phyloP scores from a whole-genome alignment of 768 basidiomycete genomes.

The Trametes cinnabarina region DNA sequence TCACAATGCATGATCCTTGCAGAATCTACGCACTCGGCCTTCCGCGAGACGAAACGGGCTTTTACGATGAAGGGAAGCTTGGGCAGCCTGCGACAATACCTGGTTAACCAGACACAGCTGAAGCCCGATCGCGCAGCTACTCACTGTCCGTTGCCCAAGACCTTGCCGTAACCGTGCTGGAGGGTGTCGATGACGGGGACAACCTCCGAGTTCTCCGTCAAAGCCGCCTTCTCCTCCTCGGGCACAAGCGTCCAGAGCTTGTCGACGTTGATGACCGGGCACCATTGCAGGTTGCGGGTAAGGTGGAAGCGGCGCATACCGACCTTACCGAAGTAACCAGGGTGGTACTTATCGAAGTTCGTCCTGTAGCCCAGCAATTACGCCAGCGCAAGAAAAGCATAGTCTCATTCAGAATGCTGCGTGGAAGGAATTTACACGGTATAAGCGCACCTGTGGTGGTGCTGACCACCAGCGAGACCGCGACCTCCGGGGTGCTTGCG shows the following conservation, averaged over 20 bases:
- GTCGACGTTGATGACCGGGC: slow-evolving; percentile 98
- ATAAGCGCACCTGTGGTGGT: slow-evolving; percentile 91
- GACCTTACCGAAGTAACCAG: slow-evolving; percentile 99
- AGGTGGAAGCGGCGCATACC: slow-evolving; percentile 99
- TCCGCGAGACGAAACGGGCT: slow-evolving; percentile 89
- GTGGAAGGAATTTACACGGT: neutral
- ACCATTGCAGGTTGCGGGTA: slow-evolving; percentile 87
- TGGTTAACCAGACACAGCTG: neutral
- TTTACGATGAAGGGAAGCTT: slow-evolving; percentile 96
- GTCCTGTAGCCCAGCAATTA: slow-evolving; percentile 47
- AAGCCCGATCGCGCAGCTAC: slow-evolving; percentile 30
- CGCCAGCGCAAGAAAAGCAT: neutral
- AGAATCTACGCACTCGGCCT: slow-evolving; percentile 77
- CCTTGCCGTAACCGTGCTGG: slow-evolving; percentile 83
- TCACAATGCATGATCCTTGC: no score
- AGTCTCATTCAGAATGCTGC: neutral
- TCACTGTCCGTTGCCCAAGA: slow-evolving; percentile 90
- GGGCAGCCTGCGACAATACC: slow-evolving; percentile 56
- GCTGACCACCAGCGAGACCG: slow-evolving; percentile 99
- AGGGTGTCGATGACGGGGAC: slow-evolving; percentile 95
- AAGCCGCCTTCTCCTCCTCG: slow-evolving; percentile 72
- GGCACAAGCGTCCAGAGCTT: slow-evolving; percentile 94
- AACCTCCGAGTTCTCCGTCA: slow-evolving; percentile 71
- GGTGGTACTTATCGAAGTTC: slow-evolving; percentile 99
- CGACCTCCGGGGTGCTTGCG: slow-evolving; percentile 99